Evolutionary conservation across 768 basidiomycete species (phyloP).

Genomic region (Trametes cingulata): DNA sequence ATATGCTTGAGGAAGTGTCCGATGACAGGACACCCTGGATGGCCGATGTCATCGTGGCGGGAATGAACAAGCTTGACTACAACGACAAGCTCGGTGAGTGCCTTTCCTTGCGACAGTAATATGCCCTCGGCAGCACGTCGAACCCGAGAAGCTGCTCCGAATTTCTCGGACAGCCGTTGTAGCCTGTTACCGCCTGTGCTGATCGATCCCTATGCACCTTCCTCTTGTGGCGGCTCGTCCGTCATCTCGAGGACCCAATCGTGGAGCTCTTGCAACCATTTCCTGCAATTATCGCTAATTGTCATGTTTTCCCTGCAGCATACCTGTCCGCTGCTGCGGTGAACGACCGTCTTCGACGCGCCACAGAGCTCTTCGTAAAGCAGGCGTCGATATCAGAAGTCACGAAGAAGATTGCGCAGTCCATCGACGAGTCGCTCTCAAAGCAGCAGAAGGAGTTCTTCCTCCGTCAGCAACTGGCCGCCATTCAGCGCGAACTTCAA

Average conservation of each 20-base stretch:
- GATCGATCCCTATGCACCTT: too few relatives aligned
- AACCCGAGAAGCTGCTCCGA: too few relatives aligned
- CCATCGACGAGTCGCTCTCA: conserved; percentile 81
- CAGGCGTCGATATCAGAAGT: conserved; percentile 80
- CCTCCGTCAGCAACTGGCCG: conserved; percentile 79
- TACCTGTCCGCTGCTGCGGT: conserved; percentile 61
- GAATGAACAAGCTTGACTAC: conserved; percentile 59
- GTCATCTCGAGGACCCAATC: too few relatives aligned
- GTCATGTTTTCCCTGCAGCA: conserved; percentile 49
- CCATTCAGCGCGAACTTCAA: conserved; percentile 75
- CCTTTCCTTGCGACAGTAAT: not conserved
- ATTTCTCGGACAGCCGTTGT: too few relatives aligned
- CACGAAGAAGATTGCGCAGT: conserved; percentile 74
- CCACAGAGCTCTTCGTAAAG: conserved; percentile 72
- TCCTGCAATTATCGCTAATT: too few relatives aligned
- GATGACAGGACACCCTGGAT: conserved; percentile 67
- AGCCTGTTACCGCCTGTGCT: too few relatives aligned
- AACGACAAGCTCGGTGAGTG: conserved; percentile 69
- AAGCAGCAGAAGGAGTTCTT: conserved; percentile 90
- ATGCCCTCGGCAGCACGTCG: too few relatives aligned
- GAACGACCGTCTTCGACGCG: conserved; percentile 62
- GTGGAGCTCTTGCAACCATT: too few relatives aligned
- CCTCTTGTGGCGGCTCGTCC: too few relatives aligned
- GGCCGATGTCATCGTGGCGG: conserved; percentile 72
- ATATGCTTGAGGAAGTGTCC: conserved; percentile 72